phyloP scores from a whole-genome alignment of 306 rosid genomes.

The Cajanus cajan region DNA sequence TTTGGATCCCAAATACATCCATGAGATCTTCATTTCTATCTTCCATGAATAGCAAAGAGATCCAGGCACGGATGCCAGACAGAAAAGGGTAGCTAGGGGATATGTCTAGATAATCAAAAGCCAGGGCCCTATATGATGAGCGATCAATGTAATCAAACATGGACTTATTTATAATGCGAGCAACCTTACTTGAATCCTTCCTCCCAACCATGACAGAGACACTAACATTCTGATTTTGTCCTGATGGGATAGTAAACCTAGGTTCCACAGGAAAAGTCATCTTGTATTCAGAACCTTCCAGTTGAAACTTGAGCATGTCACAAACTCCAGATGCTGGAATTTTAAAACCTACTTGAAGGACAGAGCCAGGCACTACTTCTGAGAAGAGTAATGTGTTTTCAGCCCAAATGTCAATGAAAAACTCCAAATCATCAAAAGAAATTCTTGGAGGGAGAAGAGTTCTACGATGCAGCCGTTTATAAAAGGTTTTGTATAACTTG shows the following conservation, averaged over 20 bases:
- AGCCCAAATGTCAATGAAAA: constrained; percentile 86
- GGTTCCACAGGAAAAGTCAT: constrained; percentile 81
- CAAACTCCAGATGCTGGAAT: constrained; percentile 54
- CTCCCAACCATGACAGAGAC: constrained; percentile 80
- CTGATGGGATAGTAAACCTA: constrained; percentile 59
- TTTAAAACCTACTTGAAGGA: constrained; percentile 52
- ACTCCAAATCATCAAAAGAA: constrained; percentile 83
- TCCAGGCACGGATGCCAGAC: constrained; percentile 83
- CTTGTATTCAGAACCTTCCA: constrained; percentile 70
- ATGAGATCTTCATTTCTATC: constrained; percentile 58
- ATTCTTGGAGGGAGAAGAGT: constrained; percentile 81
- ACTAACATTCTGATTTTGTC: constrained; percentile 66
- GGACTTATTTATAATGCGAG: constrained; percentile 66
- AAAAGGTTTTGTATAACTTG: constrained; percentile 60
- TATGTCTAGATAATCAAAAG: constrained; percentile 84
- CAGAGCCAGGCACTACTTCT: constrained; percentile 74
- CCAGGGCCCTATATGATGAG: constrained; percentile 72
- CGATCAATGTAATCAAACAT: constrained; percentile 78
- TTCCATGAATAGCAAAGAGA: constrained; percentile 89
- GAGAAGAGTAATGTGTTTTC: constrained; percentile 66
- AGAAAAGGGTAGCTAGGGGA: constrained; percentile 72
- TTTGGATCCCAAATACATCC: constrained; percentile 87
- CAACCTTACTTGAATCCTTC: constrained; percentile 79
- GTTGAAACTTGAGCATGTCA: constrained; percentile 59
- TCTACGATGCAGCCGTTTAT: constrained; percentile 54